Evolutionary conservation across 176 grass and related monocot species (phyloP).

Genomic region (Oryza punctata): DNA sequence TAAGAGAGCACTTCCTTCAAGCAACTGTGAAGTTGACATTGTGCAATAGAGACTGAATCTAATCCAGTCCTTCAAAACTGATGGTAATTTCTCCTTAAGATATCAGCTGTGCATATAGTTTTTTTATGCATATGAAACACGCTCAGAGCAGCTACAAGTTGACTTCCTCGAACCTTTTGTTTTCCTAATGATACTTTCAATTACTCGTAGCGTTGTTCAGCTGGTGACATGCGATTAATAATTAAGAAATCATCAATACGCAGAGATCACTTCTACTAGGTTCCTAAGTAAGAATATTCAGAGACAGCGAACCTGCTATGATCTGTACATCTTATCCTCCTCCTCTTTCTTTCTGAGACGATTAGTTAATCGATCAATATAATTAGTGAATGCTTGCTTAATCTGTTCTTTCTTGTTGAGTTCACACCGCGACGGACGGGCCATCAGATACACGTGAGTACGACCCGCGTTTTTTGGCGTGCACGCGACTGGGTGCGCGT

Average conservation of each 20-base stretch:
- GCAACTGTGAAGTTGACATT: background rate
- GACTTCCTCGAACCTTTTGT: background rate
- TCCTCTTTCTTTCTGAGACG: background rate
- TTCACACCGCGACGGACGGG: conserved; percentile 26
- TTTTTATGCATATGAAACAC: background rate
- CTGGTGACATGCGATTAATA: background rate
- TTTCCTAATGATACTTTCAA: background rate
- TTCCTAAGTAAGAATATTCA: background rate
- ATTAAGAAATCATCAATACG: background rate
- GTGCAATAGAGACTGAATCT: background rate
- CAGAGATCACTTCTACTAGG: background rate
- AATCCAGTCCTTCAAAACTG: background rate
- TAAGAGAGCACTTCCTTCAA: background rate
- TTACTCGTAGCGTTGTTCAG: background rate
- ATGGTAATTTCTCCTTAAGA: background rate
- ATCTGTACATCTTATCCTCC: conserved; percentile 32
- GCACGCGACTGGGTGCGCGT: conserved; percentile 20
- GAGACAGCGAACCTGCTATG: background rate
- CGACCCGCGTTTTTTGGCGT: background rate
- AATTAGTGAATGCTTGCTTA: background rate
- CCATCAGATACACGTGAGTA: background rate
- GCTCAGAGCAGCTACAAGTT: background rate
- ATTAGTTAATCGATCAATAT: too few relatives aligned
- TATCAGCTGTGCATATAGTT: background rate
- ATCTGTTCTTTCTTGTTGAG: background rate